phyloP scores from a whole-genome alignment of 2,329 filamentous ascomycete genomes.

The Didymella arachidicola region DNA sequence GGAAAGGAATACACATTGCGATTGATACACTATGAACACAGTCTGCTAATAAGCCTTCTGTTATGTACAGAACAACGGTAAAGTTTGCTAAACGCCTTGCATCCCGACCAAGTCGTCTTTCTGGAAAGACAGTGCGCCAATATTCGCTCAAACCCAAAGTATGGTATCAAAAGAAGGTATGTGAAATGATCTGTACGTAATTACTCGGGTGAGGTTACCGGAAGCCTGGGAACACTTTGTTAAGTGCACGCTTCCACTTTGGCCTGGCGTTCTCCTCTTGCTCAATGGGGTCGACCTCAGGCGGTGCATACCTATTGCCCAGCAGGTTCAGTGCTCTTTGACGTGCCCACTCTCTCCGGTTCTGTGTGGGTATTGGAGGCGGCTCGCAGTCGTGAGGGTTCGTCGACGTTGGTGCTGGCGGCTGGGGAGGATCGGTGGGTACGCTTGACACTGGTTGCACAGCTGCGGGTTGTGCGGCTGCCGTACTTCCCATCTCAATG shows the following conservation, averaged over 20 bases:
- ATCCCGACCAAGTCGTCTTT: neutral
- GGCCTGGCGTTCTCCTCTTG: conserved; percentile 32
- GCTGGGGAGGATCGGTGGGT: neutral
- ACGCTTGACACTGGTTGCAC: neutral
- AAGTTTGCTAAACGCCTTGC: neutral
- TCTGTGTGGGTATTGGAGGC: conserved; percentile 22
- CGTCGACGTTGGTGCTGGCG: neutral
- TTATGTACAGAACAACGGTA: no score
- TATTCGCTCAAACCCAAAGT: neutral
- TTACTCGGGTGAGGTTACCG: conserved; percentile 17
- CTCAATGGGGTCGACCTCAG: conserved; percentile 7
- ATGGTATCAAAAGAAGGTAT: conserved; percentile 9
- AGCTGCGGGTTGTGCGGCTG: neutral
- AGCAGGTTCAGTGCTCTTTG: conserved; percentile 56
- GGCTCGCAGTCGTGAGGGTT: conserved; percentile 10
- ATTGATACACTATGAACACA: no score
- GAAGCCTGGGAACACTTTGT: conserved; percentile 48
- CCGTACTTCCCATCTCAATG: conserved; percentile 41
- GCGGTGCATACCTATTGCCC: conserved; percentile 40
- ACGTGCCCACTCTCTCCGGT: conserved; percentile 56
- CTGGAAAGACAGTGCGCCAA: neutral
- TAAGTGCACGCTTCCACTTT: conserved; percentile 39
- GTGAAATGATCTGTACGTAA: neutral
- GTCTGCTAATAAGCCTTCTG: no score
- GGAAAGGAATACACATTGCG: no score